Percentiles rank a stretch among this genome's conserved stretches.
Evolutionary conservation across 306 rosid species (phyloP).

Genomic region (Castanea sativa): DNA sequence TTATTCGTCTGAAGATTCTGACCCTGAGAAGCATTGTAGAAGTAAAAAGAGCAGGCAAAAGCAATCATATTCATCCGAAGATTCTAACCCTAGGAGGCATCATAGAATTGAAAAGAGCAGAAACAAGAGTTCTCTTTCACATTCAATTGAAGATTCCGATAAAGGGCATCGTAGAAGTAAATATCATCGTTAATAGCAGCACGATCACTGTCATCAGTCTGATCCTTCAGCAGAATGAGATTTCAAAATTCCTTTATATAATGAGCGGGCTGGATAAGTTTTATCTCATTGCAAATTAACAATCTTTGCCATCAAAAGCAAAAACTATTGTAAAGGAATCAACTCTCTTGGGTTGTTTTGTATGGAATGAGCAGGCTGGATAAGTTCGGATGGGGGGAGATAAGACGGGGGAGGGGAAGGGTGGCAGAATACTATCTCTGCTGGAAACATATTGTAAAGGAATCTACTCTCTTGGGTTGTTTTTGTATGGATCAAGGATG

Average conservation of each 20-base stretch:
- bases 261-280: not conserved
- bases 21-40: slow-evolving; percentile 20
- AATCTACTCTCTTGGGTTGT: too few relatives aligned
- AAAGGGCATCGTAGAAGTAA: slow-evolving; percentile 7
- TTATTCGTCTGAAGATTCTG: slow-evolving; percentile 24
- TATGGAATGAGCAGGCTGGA: too few relatives aligned
- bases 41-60: slow-evolving; percentile 25
- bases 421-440: too few relatives aligned
- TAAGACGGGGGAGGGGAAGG: too few relatives aligned
- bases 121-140: slow-evolving; percentile 1
- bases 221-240: not conserved
- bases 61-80: slow-evolving; percentile 26
- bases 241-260: not conserved
- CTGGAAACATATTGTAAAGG: too few relatives aligned
- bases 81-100: slow-evolving; percentile 24
- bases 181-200: not conserved
- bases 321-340: too few relatives aligned
- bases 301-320: too few relatives aligned
- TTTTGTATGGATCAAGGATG: too few relatives aligned
- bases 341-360: too few relatives aligned
- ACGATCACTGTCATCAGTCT: not conserved
- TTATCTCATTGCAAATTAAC: too few relatives aligned
- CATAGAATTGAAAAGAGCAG: slow-evolving; percentile 15
- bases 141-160: slow-evolving; percentile 13
- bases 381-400: too few relatives aligned